phyloP scores from a whole-genome alignment of 2,329 filamentous ascomycete species.

The Scortechinia acanthostroma region DNA sequence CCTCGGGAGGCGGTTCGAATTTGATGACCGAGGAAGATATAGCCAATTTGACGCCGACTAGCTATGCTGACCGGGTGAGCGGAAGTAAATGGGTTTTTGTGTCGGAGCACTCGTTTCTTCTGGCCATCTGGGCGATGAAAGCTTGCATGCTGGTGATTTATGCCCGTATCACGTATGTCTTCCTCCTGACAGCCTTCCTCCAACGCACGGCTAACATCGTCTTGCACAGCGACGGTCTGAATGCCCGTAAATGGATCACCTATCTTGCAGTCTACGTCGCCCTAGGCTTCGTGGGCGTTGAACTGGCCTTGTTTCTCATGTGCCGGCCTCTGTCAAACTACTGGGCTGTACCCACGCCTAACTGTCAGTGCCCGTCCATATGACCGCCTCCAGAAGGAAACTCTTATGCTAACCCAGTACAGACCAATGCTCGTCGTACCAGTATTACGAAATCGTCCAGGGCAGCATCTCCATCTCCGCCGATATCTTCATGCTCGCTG shows the following conservation, averaged over 20 bases:
- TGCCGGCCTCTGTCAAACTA: slow-evolving; percentile 35
- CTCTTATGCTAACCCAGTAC: slow-evolving; percentile 3
- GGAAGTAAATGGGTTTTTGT: slow-evolving; percentile 42
- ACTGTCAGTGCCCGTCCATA: slow-evolving; percentile 12
- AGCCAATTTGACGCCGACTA: slow-evolving; percentile 23
- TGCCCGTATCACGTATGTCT: slow-evolving; percentile 22
- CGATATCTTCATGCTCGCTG: slow-evolving; percentile 34
- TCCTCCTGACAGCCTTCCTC: not conserved
- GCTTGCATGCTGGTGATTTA: slow-evolving; percentile 34
- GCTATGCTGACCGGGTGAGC: slow-evolving; percentile 19
- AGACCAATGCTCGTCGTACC: slow-evolving; percentile 35
- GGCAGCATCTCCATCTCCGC: slow-evolving; percentile 37
- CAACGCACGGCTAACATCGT: not conserved
- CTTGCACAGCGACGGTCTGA: slow-evolving; percentile 15
- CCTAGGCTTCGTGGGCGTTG: slow-evolving; percentile 28
- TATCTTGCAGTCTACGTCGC: slow-evolving; percentile 26
- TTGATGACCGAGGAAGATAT: slow-evolving; percentile 30
- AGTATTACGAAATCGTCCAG: slow-evolving; percentile 36
- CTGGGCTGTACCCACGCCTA: slow-evolving; percentile 35
- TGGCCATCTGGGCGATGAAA: slow-evolving; percentile 31
- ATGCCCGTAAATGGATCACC: slow-evolving; percentile 19
- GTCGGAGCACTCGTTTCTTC: slow-evolving; percentile 37
- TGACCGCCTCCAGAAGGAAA: not conserved
- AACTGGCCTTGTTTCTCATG: slow-evolving; percentile 34
- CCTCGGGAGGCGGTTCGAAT: slow-evolving; percentile 35